A percentile compares a stretch with the other conserved stretches of the same genome.
Evolutionary conservation across 129 eudicot genomes (phyloP).

Genomic region (Calendula officinalis): DNA sequence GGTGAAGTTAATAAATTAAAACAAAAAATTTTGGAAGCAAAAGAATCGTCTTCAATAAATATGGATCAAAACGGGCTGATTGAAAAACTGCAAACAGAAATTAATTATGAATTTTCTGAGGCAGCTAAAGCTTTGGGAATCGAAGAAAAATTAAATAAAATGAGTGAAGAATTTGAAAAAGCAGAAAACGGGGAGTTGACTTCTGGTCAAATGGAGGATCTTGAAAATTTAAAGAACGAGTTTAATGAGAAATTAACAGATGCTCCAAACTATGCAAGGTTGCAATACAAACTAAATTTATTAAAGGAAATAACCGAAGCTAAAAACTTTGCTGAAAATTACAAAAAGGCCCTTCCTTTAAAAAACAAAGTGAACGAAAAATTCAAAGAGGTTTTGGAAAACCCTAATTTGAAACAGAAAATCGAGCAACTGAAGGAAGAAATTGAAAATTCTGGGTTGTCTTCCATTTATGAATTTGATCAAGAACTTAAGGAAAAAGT

Average conservation of each 20-base stretch:
- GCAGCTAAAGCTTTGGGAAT: conserved; percentile 71
- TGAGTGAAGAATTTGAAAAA: conserved; percentile 55
- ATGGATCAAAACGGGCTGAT: conserved; percentile 52
- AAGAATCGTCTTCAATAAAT: conserved; percentile 35
- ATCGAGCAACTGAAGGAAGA: conserved; percentile 50
- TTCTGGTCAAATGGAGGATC: conserved; percentile 40
- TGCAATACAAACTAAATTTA: conserved; percentile 55
- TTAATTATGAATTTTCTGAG: conserved; percentile 54
- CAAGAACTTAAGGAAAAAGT: conserved; percentile 51
- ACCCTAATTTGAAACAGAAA: conserved; percentile 56
- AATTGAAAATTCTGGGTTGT: conserved; percentile 41
- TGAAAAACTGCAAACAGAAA: conserved; percentile 47
- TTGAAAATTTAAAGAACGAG: conserved; percentile 50
- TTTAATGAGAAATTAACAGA: conserved; percentile 44
- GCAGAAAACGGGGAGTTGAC: conserved; percentile 42
- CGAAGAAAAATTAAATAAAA: conserved; percentile 40
- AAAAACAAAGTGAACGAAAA: conserved; percentile 30
- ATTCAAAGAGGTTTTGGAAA: conserved; percentile 28
- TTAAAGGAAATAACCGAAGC: conserved; percentile 57
- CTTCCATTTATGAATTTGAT: conserved; percentile 34
- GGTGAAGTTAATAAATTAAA: conserved; percentile 63
- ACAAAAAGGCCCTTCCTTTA: conserved; percentile 38
- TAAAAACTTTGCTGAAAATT: conserved; percentile 42
- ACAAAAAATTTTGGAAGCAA: conserved; percentile 49
- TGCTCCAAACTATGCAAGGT: conserved; percentile 65